These are phyloP conservation scores for Verticillium albo-atrum DNA, from an alignment of 2,329 filamentous ascomycete species.

Conservation along the genomic window DNA sequence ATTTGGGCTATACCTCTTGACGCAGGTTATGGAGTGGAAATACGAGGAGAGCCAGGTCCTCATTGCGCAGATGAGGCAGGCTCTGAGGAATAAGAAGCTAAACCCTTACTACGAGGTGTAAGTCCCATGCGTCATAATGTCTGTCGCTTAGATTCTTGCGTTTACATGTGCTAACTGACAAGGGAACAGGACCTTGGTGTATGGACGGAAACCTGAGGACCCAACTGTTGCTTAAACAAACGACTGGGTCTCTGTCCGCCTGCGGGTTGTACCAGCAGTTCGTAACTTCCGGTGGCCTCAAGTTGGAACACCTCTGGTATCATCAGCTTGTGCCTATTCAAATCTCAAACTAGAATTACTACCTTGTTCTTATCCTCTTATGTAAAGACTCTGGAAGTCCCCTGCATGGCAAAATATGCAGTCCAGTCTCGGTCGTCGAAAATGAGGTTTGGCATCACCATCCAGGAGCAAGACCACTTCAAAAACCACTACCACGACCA, in stretches of 20 bases:
- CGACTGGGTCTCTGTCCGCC: neutral
- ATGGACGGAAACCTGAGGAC: constrained; percentile 1
- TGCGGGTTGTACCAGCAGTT: neutral
- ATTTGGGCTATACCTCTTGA: constrained; percentile 21
- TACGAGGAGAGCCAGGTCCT: constrained; percentile 17
- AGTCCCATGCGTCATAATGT: neutral
- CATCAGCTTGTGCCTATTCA: no score
- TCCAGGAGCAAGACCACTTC: no score
- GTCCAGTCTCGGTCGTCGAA: no score
- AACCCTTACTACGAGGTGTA: constrained; percentile 6
- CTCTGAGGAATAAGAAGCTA: constrained; percentile 5
- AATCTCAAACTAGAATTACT: no score
- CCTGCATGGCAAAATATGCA: no score
- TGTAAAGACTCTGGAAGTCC: no score
- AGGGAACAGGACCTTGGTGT: neutral
- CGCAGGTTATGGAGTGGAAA: constrained; percentile 21
- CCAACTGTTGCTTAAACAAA: neutral
- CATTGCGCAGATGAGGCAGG: constrained; percentile 17
- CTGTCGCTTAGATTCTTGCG: neutral
- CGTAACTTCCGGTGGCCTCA: neutral
- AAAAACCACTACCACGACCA: no score
- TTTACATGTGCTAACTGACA: neutral
- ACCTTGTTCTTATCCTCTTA: no score
- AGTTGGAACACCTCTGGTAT: no score
- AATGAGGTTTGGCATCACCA: no score